Evolutionary conservation across 345 rosid genomes (phyloP), one percentile per base, ranked within the genome.

Genomic region (Populus alba): DNA sequence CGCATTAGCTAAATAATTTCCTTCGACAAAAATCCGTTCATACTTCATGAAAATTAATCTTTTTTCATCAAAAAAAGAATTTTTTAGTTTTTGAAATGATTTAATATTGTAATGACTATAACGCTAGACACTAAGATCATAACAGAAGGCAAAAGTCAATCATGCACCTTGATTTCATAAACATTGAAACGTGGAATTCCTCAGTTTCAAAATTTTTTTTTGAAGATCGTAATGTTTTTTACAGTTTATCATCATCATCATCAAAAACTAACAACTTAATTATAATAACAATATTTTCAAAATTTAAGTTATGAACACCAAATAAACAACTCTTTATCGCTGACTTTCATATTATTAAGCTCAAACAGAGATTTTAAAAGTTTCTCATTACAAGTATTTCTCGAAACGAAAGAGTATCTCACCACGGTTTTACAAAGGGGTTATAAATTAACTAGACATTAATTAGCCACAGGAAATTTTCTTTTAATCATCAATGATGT

Each of bases 101-200:
- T 18, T 17, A 18, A 9, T 66, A 9, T 67, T 9, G 23, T 9
- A 35, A 18, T 37, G 45, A 8, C 39, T 38, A 25, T 35, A 37
- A 5, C 37, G 51, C 29, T 20, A 9, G 16, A 22, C 43, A 47
- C 66, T 71, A 65, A 68, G 43, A 71, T 74, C 57, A 75, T 47
- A 39, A 7, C 39, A 41, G 62, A n/a, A 18, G n/a, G 41, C 65
- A 38, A 38, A 61, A 41, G 29, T 65, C 23, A 79, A 79, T 73
- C 62, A 20, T 57, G 62, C 11, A 10, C 75, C 39, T 79, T 39
- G 73, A 55, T 79, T 79, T 79, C 55, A 12, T 81, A 76, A 77
- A 77, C 74, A 22, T 77, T 37, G 77, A 76, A 72, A 68, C n/a
- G 27, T 73, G 83, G 27, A 75, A 71, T 71, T 70, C 69, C 72